These are phyloP conservation scores for Pseudofabraea citricarpa DNA, from an alignment of 2,329 filamentous ascomycete species.

Conservation along the genomic window DNA sequence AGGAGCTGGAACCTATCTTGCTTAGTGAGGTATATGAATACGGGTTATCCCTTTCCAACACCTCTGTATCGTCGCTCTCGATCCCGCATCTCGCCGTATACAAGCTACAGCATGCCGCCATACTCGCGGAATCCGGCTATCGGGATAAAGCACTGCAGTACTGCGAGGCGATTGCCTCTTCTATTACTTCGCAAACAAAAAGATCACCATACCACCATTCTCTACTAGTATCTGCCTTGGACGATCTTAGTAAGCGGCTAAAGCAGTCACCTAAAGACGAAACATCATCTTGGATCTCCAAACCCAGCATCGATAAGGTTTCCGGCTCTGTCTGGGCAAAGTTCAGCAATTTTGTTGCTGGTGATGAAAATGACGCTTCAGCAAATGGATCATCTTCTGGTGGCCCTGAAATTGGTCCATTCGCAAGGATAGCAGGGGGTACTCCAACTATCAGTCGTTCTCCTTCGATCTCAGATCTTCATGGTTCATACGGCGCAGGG, in stretches of 20 bases:
- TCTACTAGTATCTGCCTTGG: conserved; percentile 67
- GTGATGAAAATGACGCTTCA: conserved; percentile 71
- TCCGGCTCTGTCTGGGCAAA: conserved; percentile 85
- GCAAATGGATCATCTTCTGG: conserved; percentile 53
- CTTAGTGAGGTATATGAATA: conserved; percentile 97
- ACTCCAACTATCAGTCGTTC: conserved; percentile 72
- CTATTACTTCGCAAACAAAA: conserved; percentile 76
- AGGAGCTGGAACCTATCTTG: conserved; percentile 80
- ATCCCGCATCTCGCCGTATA: conserved; percentile 84
- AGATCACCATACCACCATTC: conserved; percentile 82
- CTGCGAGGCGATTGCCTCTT: conserved; percentile 74
- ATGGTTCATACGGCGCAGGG: conserved; percentile 29
- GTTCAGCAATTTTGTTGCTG: conserved; percentile 95
- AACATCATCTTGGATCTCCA: conserved; percentile 84
- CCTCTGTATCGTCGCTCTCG: conserved; percentile 46
- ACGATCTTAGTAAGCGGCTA: conserved; percentile 78
- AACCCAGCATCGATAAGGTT: conserved; percentile 93
- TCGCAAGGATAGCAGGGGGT: conserved; percentile 73
- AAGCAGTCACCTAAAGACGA: conserved; percentile 81
- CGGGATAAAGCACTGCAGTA: conserved; percentile 84
- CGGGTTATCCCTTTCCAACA: conserved; percentile 66
- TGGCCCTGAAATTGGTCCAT: conserved; percentile 66
- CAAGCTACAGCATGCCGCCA: conserved; percentile 83
- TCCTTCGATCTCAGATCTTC: conserved; percentile 73
- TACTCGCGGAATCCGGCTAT: conserved; percentile 78